Evolutionary conservation across 192 early-diverging fungal species (phyloP).

Genomic region (Tieghemiomyces parasiticus): DNA sequence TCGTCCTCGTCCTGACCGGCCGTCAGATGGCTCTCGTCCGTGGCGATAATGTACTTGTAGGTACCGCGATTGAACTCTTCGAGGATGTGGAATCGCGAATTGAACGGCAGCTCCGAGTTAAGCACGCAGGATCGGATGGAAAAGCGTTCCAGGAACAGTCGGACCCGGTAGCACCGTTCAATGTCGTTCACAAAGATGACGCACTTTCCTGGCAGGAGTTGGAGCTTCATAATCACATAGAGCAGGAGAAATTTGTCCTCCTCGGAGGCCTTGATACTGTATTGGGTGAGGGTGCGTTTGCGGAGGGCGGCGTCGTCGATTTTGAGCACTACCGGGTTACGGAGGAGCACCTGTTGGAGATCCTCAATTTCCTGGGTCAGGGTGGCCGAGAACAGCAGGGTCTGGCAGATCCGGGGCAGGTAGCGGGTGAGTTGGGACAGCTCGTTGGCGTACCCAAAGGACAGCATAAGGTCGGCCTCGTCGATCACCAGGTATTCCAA

Average conservation of each 20-base stretch:
- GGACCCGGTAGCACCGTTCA: constrained; percentile 79
- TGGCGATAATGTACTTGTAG: constrained; percentile 92
- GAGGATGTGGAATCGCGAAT: constrained; percentile 85
- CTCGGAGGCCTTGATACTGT: constrained; percentile 56
- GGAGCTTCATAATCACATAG: constrained; percentile 82
- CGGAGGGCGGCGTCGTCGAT: constrained; percentile 53
- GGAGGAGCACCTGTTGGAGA: constrained; percentile 68
- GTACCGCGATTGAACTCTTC: constrained; percentile 94
- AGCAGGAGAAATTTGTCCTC: constrained; percentile 78
- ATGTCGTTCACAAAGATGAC: constrained; percentile 95
- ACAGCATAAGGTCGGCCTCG: constrained; percentile 88
- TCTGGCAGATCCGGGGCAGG: constrained; percentile 80
- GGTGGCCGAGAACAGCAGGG: constrained; percentile 89
- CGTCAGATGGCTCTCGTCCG: constrained; percentile 67
- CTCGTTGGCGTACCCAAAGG: constrained; percentile 89
- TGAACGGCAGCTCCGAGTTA: constrained; percentile 90
- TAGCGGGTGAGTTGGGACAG: constrained; percentile 53
- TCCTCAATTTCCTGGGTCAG: constrained; percentile 76
- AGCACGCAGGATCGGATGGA: constrained; percentile 79
- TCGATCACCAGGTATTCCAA: constrained; percentile 87
- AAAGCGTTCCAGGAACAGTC: constrained; percentile 95
- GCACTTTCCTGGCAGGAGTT: constrained; percentile 77
- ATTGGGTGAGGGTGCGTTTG: constrained; percentile 48
- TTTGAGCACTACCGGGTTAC: constrained; percentile 75
- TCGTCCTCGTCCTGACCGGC: constrained; percentile 46